Evolutionary conservation across 1,284 basidiomycete species (phyloP), one percentile per base, ranked within the genome.

Genomic region (Ustilago bromivora): DNA sequence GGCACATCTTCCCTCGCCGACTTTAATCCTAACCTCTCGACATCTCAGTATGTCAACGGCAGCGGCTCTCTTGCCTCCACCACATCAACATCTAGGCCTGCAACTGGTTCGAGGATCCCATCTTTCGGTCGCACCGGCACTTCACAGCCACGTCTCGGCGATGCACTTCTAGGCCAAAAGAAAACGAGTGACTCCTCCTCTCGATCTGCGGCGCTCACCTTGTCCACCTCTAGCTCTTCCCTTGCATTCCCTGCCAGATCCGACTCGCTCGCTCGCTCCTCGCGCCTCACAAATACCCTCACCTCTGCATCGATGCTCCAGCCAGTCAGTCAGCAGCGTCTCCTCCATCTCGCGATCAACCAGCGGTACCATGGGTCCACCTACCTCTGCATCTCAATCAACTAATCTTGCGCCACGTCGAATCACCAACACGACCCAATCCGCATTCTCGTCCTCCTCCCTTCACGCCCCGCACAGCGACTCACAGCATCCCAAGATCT

Each of bases 301-400:
- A 49, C 71, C 11, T 55, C 61, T 7, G 47, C 38, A 9, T 57
- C 66, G 8, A 51, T 77, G 43, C 65, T 59, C 56, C 17, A 71
- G 61, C 47, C 66, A 61, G 2, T 72, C 75, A 13, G 43, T 64
- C 40, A 59, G 15, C 57, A 69, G 66, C 60, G n/a, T 66, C 34
- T 54, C 60, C 11, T 69, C 66, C 53, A n/a, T 66, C 17, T 64
- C 74, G 6, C 66, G 66, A 17, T 72, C 63, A 56, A 61, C 70
- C 41, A 70, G 66, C 40, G 63, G 75, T 2, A 51, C 64, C 56
- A 78, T 78, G 76, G 76, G 71, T 28, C 76, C 76, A 5, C 76
- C 76, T 0, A 38, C 56, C 7, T 62, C 66, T 34, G 60, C 69
- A 17, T 74, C 76, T 8, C 67, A 65, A n/a, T 71, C 76, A 4